Conservation (phyloP, 305 asterid genomes). For the Fraxinus albicans region DNA sequence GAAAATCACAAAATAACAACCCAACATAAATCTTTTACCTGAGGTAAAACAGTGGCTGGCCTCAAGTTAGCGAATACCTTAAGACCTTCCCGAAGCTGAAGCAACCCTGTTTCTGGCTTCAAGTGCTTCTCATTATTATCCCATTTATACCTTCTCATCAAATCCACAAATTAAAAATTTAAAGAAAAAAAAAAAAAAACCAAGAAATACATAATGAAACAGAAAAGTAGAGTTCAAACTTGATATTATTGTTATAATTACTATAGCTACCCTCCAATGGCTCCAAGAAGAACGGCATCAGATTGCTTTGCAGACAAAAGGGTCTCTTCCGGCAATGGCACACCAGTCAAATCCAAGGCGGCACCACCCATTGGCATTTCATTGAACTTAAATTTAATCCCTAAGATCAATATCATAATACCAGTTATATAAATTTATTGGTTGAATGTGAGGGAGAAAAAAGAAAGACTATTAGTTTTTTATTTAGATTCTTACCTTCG, state of each 20-base stretch:
- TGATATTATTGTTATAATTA: not conserved
- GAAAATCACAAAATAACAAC: not conserved
- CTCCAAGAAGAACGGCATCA: conserved; percentile 95
- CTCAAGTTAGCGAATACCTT: conserved; percentile 88
- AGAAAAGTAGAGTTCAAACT: not conserved
- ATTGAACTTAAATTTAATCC: conserved; percentile 70
- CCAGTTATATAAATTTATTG: not conserved
- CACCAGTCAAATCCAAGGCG: conserved; percentile 91
- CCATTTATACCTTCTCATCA: conserved; percentile 81
- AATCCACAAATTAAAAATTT: not conserved
- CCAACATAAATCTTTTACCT: conserved; percentile 42
- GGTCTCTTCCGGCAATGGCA: conserved; percentile 92
- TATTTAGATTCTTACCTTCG: conserved; percentile 46
- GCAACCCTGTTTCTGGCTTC: conserved; percentile 97
- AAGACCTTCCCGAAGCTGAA: conserved; percentile 90
- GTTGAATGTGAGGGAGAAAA: not conserved
- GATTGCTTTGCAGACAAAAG: conserved; percentile 73
- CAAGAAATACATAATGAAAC: not conserved
- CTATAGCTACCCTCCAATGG: conserved; percentile 82
- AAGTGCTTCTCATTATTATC: conserved; percentile 90
- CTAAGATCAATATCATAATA: conserved; percentile 29
- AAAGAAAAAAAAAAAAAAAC: not conserved
- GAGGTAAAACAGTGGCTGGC: conserved; percentile 90
- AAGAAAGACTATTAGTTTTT: not conserved
- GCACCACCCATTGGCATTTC: conserved; percentile 96